These are phyloP conservation scores for Rhynchosporium agropyri DNA, from an alignment of 2,329 filamentous ascomycete species.

Conservation along the genomic window DNA sequence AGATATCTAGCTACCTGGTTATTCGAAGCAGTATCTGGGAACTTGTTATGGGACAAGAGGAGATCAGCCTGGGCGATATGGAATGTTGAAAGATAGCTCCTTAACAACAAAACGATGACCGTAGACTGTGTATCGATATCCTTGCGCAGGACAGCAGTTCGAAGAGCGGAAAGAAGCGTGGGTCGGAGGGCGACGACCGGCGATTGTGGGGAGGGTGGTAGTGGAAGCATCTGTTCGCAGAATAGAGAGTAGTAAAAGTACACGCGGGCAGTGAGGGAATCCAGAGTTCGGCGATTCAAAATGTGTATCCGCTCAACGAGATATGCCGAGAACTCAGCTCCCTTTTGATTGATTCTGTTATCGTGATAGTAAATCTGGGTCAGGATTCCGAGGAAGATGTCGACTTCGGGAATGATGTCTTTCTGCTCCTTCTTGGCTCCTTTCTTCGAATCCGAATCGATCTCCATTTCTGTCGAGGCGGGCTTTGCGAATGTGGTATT, in stretches of 20 bases:
- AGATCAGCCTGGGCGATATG: slow-evolving; percentile 97
- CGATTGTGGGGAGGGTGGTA: slow-evolving; percentile 86
- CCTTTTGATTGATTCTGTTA: slow-evolving; percentile 76
- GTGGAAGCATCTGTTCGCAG: slow-evolving; percentile 84
- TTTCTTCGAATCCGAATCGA: slow-evolving; percentile 66
- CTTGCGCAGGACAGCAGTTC: slow-evolving; percentile 95
- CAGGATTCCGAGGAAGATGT: slow-evolving; percentile 85
- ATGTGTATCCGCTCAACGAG: slow-evolving; percentile 84
- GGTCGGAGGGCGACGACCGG: slow-evolving; percentile 86
- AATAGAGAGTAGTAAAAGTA: slow-evolving; percentile 99
- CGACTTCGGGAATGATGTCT: slow-evolving; percentile 82
- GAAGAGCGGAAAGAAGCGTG: slow-evolving; percentile 81
- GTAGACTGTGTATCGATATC: slow-evolving; percentile 97
- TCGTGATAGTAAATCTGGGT: slow-evolving; percentile 89
- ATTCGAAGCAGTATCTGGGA: slow-evolving; percentile 91
- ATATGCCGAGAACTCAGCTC: slow-evolving; percentile 80
- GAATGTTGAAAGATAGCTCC: slow-evolving; percentile 94
- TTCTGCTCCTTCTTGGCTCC: slow-evolving; percentile 65
- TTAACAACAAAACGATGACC: slow-evolving; percentile 90
- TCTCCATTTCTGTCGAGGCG: slow-evolving; percentile 68
- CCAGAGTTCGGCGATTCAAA: slow-evolving; percentile 90
- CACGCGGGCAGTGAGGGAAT: slow-evolving; percentile 90
- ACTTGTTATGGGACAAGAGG: slow-evolving; percentile 92
- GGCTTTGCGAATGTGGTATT: slow-evolving; percentile 63
- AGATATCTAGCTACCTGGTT: slow-evolving; percentile 97